Evolutionary conservation across 371 early-diverging fungal species (phyloP), one percentile per base, ranked within the genome.

Genomic region (Capillidium heterosporum): DNA sequence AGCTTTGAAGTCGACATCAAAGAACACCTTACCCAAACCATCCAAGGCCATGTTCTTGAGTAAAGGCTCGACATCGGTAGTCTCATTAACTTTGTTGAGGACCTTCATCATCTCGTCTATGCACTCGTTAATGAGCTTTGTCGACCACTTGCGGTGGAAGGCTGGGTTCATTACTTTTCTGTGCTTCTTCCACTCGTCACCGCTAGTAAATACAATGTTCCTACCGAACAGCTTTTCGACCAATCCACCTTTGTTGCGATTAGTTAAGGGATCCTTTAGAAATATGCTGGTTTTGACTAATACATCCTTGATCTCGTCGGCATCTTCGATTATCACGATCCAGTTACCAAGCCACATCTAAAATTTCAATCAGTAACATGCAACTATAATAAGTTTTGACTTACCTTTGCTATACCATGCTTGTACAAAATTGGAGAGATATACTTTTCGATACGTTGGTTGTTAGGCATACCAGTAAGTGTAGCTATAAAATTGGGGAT

Each of bases 1-100:
- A 7, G 35, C 35, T 59, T 3, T 59, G 29, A 13, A 47, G 66
- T 26, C 47, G 48, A 41, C 56, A 57, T 21, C 47, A 24, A 1
- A 60, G n/a, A 28, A 55, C 49, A 41, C 63, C 23, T 56, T 56
- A 8, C 56, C 56, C 11, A 56, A 13, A 17, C 13, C 46, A 46
- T 56, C 56, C 1, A 56, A 29, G 3, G 47, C 42, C 46, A 56
- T 13, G 13, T 21, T 43, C n/a, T 43, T 11, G n/a, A 4, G 4
- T n/a, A 43, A 3, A 4, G 11, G n/a, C 43, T n/a, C 21, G 13
- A 43, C 43, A 43, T 43, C 21, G 5, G n/a, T 10, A 11, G 4
- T 3, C 21, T n/a, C n/a, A 35, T 13, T 13, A 13, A 7, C 13
- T 35, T 13, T 35, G 4, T 35, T 13, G 4, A 52, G 29, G 15